These are phyloP conservation scores for Kitagawia praeruptora DNA, from an alignment of 129 eudicot species.

Conservation along the genomic window DNA sequence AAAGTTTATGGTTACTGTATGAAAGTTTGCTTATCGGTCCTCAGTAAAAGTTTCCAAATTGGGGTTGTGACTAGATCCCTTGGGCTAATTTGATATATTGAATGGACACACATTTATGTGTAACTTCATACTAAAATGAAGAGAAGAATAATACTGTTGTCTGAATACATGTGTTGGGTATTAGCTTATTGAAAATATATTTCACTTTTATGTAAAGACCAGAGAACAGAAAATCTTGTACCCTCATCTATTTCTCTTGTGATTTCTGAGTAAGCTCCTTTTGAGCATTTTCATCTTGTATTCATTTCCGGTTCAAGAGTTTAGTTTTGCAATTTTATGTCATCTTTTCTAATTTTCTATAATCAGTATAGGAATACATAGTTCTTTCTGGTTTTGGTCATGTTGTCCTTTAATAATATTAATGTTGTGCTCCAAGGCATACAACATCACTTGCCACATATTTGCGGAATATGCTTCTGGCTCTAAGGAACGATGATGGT, in stretches of 20 bases:
- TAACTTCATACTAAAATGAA: background rate
- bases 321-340: background rate
- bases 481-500: conserved; percentile 74
- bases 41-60: background rate
- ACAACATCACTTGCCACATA: conserved; percentile 64
- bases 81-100: background rate
- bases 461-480: conserved; percentile 52
- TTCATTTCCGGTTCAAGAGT: background rate
- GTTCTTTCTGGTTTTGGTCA: background rate
- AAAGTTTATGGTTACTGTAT: background rate
- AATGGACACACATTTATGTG: background rate
- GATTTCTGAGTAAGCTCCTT: background rate
- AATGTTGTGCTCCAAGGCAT: conserved; percentile 40
- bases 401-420: conserved; percentile 2
- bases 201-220: background rate
- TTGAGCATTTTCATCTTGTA: background rate
- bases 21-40: background rate
- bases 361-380: background rate
- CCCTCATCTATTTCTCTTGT: background rate
- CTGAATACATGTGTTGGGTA: background rate
- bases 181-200: background rate
- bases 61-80: background rate
- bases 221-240: background rate
- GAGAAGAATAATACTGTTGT: background rate
- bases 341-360: background rate